Evolutionary conservation across 2,329 filamentous ascomycete genomes (phyloP).

Genomic region (Knufia petricola): DNA sequence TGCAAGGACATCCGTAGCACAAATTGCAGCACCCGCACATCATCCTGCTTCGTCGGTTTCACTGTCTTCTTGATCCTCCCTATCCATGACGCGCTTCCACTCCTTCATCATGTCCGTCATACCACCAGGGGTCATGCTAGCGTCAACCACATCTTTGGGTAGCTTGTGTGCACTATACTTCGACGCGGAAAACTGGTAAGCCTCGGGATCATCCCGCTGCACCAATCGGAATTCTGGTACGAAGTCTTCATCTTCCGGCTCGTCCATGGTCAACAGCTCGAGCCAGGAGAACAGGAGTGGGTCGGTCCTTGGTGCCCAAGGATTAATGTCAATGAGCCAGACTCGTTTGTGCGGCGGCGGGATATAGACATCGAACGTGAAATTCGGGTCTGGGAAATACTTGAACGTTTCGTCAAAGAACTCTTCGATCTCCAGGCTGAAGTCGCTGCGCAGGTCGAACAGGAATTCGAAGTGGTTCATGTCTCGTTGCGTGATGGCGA

Average conservation of each 20-base stretch:
- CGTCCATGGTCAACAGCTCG: slow-evolving; percentile 65
- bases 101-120: slow-evolving; percentile 70
- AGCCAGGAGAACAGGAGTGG: slow-evolving; percentile 81
- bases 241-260: slow-evolving; percentile 39
- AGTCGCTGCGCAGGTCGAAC: slow-evolving; percentile 52
- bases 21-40: not conserved
- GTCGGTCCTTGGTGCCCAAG: slow-evolving; percentile 85
- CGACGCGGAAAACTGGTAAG: slow-evolving; percentile 72
- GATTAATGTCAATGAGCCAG: slow-evolving; percentile 87
- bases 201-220: slow-evolving; percentile 74
- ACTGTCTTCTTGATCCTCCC: slow-evolving; percentile 33
- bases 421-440: slow-evolving; percentile 59
- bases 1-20: no score
- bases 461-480: slow-evolving; percentile 86
- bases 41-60: slow-evolving; percentile 25
- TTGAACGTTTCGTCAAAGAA: slow-evolving; percentile 70
- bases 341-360: slow-evolving; percentile 65
- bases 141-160: slow-evolving; percentile 80
- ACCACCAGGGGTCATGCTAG: slow-evolving; percentile 53
- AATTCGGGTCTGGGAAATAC: slow-evolving; percentile 63
- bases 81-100: slow-evolving; percentile 55
- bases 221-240: slow-evolving; percentile 74
- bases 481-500: slow-evolving; percentile 82
- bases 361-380: slow-evolving; percentile 87
- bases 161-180: slow-evolving; percentile 94